phyloP scores from a whole-genome alignment of 2,329 filamentous ascomycete genomes.

The Xylariomycetidae sp. region DNA sequence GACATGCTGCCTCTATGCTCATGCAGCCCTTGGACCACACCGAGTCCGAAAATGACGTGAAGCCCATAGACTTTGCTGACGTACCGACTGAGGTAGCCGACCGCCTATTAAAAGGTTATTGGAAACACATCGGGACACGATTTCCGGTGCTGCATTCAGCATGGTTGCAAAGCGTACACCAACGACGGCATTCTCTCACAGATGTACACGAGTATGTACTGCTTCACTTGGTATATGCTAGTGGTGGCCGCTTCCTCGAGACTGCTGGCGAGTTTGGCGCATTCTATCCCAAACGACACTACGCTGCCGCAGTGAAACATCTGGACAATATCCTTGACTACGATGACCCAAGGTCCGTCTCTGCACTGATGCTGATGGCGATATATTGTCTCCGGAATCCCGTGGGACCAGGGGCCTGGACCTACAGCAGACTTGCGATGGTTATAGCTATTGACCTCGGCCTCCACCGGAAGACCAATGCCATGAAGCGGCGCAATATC shows the following conservation, averaged over 20 bases:
- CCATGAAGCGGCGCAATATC: not conserved
- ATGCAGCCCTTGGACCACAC: not conserved
- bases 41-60: not conserved
- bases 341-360: constrained; percentile 27
- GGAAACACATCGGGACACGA: constrained; percentile 7
- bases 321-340: constrained; percentile 29
- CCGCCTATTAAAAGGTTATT: constrained; percentile 4
- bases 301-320: constrained; percentile 24
- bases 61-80: constrained; percentile 4
- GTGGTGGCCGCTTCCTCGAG: constrained; percentile 4
- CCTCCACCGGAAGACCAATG: constrained; percentile 19
- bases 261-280: constrained; percentile 5
- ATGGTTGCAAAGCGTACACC: constrained; percentile 1
- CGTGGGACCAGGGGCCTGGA: constrained; percentile 31
- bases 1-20: too few species aligned
- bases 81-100: constrained; percentile 2
- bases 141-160: constrained; percentile 6
- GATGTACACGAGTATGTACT: constrained; percentile 1
- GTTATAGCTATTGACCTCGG: constrained; percentile 28
- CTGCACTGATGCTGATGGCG: constrained; percentile 27
- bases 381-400: constrained; percentile 30
- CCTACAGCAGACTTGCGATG: constrained; percentile 26
- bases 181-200: not conserved
- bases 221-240: constrained; percentile 6
- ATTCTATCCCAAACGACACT: constrained; percentile 15